Evolutionary conservation across 176 grass and related monocot genomes (phyloP), one percentile per base, ranked within the genome.

Genomic region (Cymbopogon citratus): DNA sequence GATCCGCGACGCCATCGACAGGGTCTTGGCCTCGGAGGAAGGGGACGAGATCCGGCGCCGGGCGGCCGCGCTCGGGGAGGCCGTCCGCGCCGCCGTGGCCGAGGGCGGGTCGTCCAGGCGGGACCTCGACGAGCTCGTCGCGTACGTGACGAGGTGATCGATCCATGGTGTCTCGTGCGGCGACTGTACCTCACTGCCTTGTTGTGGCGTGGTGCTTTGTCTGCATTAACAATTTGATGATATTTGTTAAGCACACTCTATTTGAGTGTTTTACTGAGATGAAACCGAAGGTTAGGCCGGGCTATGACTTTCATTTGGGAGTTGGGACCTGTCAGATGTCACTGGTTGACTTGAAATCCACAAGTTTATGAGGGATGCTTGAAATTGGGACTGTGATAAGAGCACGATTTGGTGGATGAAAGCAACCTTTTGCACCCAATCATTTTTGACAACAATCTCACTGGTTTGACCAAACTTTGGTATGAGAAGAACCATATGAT

Each of bases 81-180:
- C 77, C 44, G 27, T 91, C 12, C 74, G 83, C 25, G 46, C 1
- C 45, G 84, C 85, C 26, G 56, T 83, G 6, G 73, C 49, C 1
- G 73, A 92, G 6, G 90, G 85, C 35, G 93, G 90, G 18, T 69
- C 84, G 23, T 90, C 87, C 2, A 59, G 57, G 25, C 36, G 10
- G 2, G 93, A 92, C 45, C 25, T 95, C 48, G 79, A 92, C 11
- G 43, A 91, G 15, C 85, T 92, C 73, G 77, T 90, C 12, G 82
- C 83, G 3, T 91, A 92, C 84, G 16, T 92, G 33, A 84, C 44
- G 12, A 90, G 93, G 78, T 90, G 78, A 93, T 57, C 3, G 78
- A 93, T 57, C 3, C 4, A 13, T 62, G 54, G 3, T 8, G n/a
- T n/a, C n/a, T n/a, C 14, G 0, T 19, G 16, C 46, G 25, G 45